A percentile compares a stretch with the other conserved stretches of the same genome.
These are phyloP conservation scores for Cryomyces minteri DNA, from an alignment of 495 filamentous ascomycete species.

Conservation along the genomic window DNA sequence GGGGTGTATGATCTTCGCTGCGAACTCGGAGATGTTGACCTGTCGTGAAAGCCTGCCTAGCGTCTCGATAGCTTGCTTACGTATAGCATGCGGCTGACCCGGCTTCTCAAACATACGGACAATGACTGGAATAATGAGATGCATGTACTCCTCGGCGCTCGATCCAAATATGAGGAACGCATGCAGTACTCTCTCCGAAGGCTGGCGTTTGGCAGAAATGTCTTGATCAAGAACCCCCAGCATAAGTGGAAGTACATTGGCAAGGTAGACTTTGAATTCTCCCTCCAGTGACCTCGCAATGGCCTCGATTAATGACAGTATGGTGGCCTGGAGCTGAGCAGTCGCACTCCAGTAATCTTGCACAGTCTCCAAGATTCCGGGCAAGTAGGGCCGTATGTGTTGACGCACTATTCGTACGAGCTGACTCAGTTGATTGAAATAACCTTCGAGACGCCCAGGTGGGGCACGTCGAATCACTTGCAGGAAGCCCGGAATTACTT, in stretches of 20 bases:
- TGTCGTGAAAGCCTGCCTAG: constrained; percentile 85
- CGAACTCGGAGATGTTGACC: constrained; percentile 95
- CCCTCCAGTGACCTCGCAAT: constrained; percentile 87
- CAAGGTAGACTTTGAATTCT: constrained; percentile 92
- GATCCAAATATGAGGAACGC: constrained; percentile 93
- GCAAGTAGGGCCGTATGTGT: constrained; percentile 79
- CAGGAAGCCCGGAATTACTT: constrained; percentile 88
- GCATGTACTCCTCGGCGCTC: constrained; percentile 96
- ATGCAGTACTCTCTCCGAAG: constrained; percentile 82
- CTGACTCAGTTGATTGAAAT: constrained; percentile 89
- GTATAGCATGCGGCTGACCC: constrained; percentile 54
- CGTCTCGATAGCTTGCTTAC: constrained; percentile 84
- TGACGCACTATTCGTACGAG: constrained; percentile 89
- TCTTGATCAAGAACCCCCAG: constrained; percentile 83
- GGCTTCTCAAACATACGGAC: constrained; percentile 78
- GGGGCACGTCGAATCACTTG: constrained; percentile 64
- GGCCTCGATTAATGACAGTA: constrained; percentile 76
- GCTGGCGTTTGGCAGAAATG: constrained; percentile 43
- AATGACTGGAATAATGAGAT: constrained; percentile 92
- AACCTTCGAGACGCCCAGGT: constrained; percentile 60
- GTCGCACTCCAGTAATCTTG: constrained; percentile 71
- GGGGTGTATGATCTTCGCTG: constrained; percentile 85
- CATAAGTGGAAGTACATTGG: constrained; percentile 76
- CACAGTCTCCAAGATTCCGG: constrained; percentile 64
- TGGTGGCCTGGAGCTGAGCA: constrained; percentile 66